Conservation (phyloP, 192 early-diverging fungal species). For the Coemansia sp. region DNA sequence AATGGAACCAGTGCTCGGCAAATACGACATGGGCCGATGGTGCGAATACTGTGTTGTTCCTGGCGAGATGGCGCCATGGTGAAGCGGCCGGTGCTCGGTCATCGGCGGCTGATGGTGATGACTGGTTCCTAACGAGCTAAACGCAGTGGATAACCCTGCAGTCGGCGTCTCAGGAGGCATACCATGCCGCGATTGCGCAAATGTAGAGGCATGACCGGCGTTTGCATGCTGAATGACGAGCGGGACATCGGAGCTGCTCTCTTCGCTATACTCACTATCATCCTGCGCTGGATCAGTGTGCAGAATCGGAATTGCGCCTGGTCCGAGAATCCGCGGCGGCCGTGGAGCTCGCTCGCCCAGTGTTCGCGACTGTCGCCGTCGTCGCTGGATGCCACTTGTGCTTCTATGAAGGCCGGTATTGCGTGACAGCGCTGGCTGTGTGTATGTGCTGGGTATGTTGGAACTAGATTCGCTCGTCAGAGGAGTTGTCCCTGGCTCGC, state of each 20-base stretch:
- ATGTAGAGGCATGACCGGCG: neutral
- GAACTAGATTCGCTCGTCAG: neutral
- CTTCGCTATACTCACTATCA: conserved; percentile 7
- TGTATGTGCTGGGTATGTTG: neutral
- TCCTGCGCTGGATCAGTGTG: conserved; percentile 29
- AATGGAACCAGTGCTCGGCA: conserved; percentile 11
- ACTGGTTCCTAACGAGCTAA: conserved; percentile 26
- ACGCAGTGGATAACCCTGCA: conserved; percentile 29
- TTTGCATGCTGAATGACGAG: conserved; percentile 8
- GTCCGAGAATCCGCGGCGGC: conserved; percentile 31
- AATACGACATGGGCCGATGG: neutral
- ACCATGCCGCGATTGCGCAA: neutral
- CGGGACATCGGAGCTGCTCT: conserved; percentile 31
- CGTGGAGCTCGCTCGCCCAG: conserved; percentile 1
- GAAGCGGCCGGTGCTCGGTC: neutral
- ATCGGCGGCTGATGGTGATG: neutral
- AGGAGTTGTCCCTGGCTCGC: neutral
- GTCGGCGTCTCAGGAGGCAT: conserved; percentile 38
- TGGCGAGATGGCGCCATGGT: neutral
- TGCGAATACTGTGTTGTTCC: neutral
- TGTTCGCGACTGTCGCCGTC: neutral
- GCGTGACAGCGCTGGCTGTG: neutral
- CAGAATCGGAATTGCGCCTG: conserved; percentile 45
- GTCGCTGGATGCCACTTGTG: neutral
- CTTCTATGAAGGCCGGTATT: neutral